A percentile compares a stretch with the other conserved stretches of the same genome.
Conservation (phyloP, 495 filamentous ascomycete genomes). For the Extremus antarcticus region DNA sequence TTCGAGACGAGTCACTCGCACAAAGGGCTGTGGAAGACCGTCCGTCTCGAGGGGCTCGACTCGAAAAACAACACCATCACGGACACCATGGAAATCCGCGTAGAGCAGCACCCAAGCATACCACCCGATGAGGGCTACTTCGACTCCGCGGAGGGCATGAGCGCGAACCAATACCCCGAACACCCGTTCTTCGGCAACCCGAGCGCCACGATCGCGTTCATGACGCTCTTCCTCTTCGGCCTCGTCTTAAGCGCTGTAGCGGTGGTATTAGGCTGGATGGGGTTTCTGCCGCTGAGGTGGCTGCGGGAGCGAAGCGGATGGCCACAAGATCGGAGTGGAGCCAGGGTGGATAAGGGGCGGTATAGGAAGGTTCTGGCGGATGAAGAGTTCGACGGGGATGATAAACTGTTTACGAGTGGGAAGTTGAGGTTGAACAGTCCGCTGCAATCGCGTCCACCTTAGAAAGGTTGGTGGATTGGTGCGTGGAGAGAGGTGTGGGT, state of each 20-base stretch:
- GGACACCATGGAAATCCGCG: neutral
- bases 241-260: neutral
- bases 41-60: neutral
- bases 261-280: neutral
- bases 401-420: neutral
- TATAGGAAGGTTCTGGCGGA: neutral
- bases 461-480: neutral
- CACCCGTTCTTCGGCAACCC: neutral
- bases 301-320: neutral
- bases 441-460: neutral
- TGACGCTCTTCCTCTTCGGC: neutral
- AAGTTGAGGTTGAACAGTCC: neutral
- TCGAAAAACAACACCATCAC: neutral
- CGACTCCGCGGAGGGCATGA: neutral
- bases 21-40: neutral
- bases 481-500: neutral
- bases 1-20: neutral
- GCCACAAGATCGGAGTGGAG: neutral
- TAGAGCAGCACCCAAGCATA: neutral
- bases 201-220: conserved; percentile 15
- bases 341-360: neutral
- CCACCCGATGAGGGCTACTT: neutral
- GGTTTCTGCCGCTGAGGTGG: neutral
- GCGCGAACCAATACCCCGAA: neutral
- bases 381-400: neutral